These are phyloP conservation scores for Pseudocercospora ulei DNA, from an alignment of 2,329 filamentous ascomycete species.

Conservation along the genomic window DNA sequence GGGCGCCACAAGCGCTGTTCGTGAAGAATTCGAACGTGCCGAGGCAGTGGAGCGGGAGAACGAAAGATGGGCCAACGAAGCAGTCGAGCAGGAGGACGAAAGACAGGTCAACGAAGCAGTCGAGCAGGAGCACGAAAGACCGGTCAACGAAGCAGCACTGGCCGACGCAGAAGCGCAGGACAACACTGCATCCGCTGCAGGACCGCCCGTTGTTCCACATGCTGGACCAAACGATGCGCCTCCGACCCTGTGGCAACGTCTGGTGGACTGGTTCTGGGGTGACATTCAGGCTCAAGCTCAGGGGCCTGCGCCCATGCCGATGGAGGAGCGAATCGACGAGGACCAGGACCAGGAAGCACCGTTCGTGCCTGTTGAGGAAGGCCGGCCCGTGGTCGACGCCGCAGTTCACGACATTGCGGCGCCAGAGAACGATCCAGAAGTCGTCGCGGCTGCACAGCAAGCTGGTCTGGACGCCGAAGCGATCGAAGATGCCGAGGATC, in stretches of 20 bases:
- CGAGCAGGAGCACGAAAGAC: constrained; percentile 9
- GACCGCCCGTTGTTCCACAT: background rate
- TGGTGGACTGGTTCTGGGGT: constrained; percentile 44
- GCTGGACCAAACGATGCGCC: constrained; percentile 3
- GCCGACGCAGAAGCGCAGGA: background rate
- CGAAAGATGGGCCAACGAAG: constrained; percentile 10
- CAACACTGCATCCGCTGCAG: background rate
- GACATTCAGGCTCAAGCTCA: constrained; percentile 33
- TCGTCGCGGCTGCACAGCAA: constrained; percentile 54
- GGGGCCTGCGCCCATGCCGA: constrained; percentile 37
- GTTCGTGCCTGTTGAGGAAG: constrained; percentile 43
- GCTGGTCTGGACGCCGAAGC: constrained; percentile 63
- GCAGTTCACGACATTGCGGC: constrained; percentile 10
- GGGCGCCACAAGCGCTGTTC: constrained; percentile 20
- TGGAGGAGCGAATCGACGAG: constrained; percentile 54
- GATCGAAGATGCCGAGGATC: constrained; percentile 76
- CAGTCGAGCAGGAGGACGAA: background rate
- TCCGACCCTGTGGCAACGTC: constrained; percentile 26
- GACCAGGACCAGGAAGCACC: constrained; percentile 51
- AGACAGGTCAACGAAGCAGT: background rate
- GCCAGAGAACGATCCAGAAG: constrained; percentile 42
- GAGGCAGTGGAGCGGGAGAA: constrained; percentile 7
- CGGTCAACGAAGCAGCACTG: constrained; percentile 8
- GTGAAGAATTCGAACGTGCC: constrained; percentile 21
- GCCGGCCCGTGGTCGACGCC: constrained; percentile 32